Conservation (phyloP, 331 rosid genomes). For the Telfairia occidentalis region DNA sequence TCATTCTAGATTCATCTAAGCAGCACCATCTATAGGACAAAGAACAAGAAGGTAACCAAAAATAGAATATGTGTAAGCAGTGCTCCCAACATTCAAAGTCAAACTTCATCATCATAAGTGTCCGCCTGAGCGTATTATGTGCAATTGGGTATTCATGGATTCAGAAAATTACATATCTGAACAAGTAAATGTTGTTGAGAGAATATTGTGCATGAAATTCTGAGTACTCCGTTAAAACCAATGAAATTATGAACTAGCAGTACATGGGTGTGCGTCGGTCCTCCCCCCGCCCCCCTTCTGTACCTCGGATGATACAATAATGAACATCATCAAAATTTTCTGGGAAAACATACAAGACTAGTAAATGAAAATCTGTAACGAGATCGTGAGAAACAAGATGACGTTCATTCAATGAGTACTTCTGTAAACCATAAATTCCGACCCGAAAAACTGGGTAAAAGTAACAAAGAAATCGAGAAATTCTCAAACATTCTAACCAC, state of each 20-base stretch:
- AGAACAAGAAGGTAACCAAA: background rate
- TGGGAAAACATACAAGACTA: background rate
- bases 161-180: background rate
- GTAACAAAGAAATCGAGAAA: background rate
- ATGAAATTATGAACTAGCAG: background rate
- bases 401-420: background rate
- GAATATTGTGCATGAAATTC: background rate
- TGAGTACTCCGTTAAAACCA: background rate
- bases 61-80: background rate
- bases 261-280: background rate
- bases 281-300: background rate
- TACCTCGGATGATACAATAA: background rate
- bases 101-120: background rate
- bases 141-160: background rate
- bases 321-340: background rate
- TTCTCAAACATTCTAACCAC: background rate
- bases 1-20: background rate
- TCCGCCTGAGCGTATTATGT: background rate
- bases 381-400: conserved; percentile 4
- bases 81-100: background rate
- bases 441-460: background rate
- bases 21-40: background rate
- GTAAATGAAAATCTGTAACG: background rate
- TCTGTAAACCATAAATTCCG: background rate
- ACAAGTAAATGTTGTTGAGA: background rate